Evolutionary conservation across 257 asterid species (phyloP).

Genomic region (Solanum neorickii): DNA sequence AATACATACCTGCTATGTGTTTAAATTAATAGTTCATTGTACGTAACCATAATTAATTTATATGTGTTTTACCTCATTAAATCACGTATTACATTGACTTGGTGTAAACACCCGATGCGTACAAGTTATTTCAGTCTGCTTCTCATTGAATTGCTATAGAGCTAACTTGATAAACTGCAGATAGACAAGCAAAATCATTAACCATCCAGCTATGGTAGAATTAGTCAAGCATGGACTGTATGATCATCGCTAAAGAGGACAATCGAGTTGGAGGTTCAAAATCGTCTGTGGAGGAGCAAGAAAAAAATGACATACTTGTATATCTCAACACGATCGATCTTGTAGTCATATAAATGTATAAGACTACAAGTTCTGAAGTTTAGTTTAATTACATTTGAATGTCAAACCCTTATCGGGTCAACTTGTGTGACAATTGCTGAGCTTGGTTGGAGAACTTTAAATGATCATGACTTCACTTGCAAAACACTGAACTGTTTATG

Average conservation of each 20-base stretch:
- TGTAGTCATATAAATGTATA: not conserved
- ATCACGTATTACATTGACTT: too few species aligned
- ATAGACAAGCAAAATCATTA: not conserved
- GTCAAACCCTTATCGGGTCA: not conserved
- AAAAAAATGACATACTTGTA: not conserved
- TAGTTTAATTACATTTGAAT: not conserved
- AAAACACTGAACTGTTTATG: too few species aligned
- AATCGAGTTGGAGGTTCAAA: not conserved
- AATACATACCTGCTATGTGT: too few species aligned
- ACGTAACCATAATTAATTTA: too few species aligned
- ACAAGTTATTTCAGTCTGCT: rapidly evolving
- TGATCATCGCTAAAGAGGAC: not conserved
- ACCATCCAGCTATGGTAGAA: not conserved
- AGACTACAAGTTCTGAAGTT: not conserved
- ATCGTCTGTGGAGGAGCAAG: not conserved
- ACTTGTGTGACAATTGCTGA: not conserved
- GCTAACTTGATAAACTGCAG: not conserved
- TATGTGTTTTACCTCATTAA: too few species aligned
- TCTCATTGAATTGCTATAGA: not conserved
- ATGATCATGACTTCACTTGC: not conserved
- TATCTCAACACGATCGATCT: not conserved
- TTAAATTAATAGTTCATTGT: too few species aligned
- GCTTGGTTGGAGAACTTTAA: not conserved
- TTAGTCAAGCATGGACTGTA: not conserved
- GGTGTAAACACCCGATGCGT: too few species aligned